Evolutionary conservation across 352 stramenopile genomes (phyloP).

Genomic region (Phytophthora pini): DNA sequence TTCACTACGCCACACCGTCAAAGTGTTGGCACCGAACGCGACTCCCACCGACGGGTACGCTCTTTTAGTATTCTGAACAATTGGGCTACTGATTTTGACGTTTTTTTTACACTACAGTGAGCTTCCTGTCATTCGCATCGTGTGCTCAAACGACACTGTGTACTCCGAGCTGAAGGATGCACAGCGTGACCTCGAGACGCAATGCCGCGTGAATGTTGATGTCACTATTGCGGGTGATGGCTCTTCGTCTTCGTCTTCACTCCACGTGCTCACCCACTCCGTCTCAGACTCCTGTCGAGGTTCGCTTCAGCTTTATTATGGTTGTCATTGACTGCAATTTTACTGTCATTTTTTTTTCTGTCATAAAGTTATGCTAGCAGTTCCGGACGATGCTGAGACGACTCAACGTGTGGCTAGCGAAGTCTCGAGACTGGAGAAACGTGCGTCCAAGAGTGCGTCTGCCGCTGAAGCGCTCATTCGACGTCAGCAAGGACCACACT

Average conservation of each 20-base stretch:
- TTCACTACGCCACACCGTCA: conserved; percentile 89
- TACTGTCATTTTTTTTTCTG: not conserved
- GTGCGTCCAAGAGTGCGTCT: conserved; percentile 56
- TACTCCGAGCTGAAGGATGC: conserved; percentile 43
- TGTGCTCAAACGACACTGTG: conserved; percentile 41
- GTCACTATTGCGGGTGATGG: conserved; percentile 15
- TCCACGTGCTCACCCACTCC: conserved; percentile 54
- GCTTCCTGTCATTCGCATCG: conserved; percentile 34
- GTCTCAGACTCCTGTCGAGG: conserved; percentile 63
- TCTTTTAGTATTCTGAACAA: not conserved
- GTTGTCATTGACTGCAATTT: not conserved
- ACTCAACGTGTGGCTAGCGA: conserved; percentile 66
- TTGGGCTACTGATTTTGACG: not conserved
- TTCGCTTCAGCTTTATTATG: conserved; percentile 22
- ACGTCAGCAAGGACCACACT: conserved; percentile 56
- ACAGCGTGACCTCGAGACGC: conserved; percentile 51
- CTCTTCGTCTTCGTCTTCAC: conserved; percentile 8
- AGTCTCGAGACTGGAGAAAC: conserved; percentile 72
- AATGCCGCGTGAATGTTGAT: conserved; percentile 48
- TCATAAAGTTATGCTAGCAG: conserved; percentile 60
- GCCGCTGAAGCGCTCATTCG: conserved; percentile 50
- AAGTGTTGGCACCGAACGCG: conserved; percentile 65
- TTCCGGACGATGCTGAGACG: conserved; percentile 74
- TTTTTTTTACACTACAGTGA: conserved; percentile 15
- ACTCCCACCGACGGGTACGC: conserved; percentile 32